Evolutionary conservation across 129 eudicot species (phyloP).

Genomic region (Centella asiatica): DNA sequence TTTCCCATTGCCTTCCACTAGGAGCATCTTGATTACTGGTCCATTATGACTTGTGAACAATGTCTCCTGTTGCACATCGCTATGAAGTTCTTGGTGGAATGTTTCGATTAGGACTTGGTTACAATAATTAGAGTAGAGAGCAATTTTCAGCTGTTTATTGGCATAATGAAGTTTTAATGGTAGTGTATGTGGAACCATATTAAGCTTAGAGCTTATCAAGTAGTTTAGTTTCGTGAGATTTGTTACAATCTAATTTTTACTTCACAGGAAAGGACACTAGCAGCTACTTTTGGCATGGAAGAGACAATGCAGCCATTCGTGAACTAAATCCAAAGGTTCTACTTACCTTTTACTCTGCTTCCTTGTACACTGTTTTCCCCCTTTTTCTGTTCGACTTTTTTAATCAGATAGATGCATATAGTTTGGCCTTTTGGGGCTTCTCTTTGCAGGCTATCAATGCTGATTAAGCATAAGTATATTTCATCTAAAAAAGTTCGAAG

Average conservation of each 20-base stretch:
- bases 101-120: neutral
- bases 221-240: slow-evolving; percentile 5
- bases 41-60: too few relatives aligned
- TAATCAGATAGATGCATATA: too few relatives aligned
- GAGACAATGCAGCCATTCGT: slow-evolving; percentile 68
- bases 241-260: slow-evolving; percentile 1
- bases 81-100: too few relatives aligned
- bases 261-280: slow-evolving; percentile 49
- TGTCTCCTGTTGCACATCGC: too few relatives aligned
- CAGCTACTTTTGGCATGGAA: slow-evolving; percentile 96
- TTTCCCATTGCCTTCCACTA: too few relatives aligned
- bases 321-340: slow-evolving; percentile 95
- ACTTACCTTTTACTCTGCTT: neutral
- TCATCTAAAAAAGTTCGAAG: too few relatives aligned
- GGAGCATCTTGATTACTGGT: too few relatives aligned
- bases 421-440: too few relatives aligned
- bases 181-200: neutral
- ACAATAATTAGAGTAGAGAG: neutral
- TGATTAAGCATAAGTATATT: too few relatives aligned
- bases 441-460: too few relatives aligned
- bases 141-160: neutral
- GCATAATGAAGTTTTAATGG: neutral
- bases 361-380: too few relatives aligned
- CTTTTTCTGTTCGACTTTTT: too few relatives aligned
- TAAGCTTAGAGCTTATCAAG: neutral